phyloP scores from a whole-genome alignment of 495 filamentous ascomycete genomes.

The Darksidea phi region DNA sequence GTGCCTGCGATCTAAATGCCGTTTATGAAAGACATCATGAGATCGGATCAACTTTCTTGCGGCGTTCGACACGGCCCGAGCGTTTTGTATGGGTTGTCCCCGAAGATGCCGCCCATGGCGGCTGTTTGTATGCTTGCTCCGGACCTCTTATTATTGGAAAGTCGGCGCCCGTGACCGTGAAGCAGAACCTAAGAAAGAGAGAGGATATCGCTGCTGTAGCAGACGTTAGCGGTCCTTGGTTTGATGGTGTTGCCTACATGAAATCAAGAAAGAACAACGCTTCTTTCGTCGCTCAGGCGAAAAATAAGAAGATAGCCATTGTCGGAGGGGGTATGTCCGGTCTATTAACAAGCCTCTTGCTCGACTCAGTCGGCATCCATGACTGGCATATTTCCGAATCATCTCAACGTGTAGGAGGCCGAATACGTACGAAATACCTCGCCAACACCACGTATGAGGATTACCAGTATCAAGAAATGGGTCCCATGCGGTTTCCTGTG shows the following conservation, averaged over 20 bases:
- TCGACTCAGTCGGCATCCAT: constrained; percentile 55
- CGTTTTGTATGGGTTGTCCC: constrained; percentile 57
- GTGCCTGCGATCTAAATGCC: constrained; percentile 21
- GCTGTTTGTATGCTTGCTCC: constrained; percentile 56
- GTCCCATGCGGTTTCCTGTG: constrained; percentile 65
- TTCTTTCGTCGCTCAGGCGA: constrained; percentile 55
- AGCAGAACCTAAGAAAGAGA: constrained; percentile 38
- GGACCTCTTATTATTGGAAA: constrained; percentile 45
- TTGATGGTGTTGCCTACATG: constrained; percentile 56
- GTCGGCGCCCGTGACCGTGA: constrained; percentile 45
- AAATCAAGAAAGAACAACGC: constrained; percentile 53
- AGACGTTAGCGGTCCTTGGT: constrained; percentile 66
- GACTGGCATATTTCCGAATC: constrained; percentile 58
- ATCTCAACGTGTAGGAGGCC: constrained; percentile 53
- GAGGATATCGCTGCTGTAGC: constrained; percentile 41
- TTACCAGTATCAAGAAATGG: constrained; percentile 76
- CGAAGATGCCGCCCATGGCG: constrained; percentile 43
- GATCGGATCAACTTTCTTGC: constrained; percentile 22
- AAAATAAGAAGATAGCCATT: constrained; percentile 59
- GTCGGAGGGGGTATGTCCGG: constrained; percentile 69
- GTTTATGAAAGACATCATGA: constrained; percentile 16
- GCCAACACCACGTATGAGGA: constrained; percentile 58
- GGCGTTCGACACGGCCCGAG: constrained; percentile 11
- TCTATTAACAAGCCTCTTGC: constrained; percentile 55
- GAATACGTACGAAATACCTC: constrained; percentile 64